Conservation (phyloP, 805 yeast species). For the Cyberlindnera nakhonratchasimensis region DNA sequence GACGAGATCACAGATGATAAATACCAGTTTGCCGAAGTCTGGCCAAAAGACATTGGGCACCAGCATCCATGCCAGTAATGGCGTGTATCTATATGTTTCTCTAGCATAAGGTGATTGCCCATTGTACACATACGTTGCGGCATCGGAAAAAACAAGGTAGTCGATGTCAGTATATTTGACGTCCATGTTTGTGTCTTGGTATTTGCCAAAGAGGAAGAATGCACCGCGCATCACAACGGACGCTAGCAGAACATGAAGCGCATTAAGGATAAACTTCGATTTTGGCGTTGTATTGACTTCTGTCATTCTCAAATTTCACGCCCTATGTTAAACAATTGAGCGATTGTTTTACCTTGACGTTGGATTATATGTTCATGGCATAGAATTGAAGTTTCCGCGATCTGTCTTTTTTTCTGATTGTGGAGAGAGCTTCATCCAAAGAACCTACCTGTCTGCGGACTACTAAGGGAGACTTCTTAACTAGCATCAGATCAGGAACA, state of each 20-base stretch:
- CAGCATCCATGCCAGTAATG: slow-evolving; percentile 79
- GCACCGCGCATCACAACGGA: slow-evolving; percentile 46
- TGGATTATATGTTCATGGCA: neutral
- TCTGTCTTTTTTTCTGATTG: neutral
- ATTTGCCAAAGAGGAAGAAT: slow-evolving; percentile 74
- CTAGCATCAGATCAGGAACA: no score
- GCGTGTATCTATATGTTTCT: slow-evolving; percentile 92
- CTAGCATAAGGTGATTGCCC: slow-evolving; percentile 70
- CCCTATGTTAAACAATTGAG: no score
- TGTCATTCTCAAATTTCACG: no score
- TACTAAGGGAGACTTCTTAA: no score
- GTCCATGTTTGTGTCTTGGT: slow-evolving; percentile 77
- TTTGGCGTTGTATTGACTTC: neutral
- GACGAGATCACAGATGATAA: slow-evolving; percentile 71
- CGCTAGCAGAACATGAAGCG: slow-evolving; percentile 9
- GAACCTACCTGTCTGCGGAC: no score
- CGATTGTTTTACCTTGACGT: no score
- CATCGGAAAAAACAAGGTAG: slow-evolving; percentile 91
- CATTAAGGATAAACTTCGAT: neutral
- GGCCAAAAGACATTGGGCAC: slow-evolving; percentile 57
- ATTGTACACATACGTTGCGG: slow-evolving; percentile 61
- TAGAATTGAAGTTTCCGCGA: no score
- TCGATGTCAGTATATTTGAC: slow-evolving; percentile 93
- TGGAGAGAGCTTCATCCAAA: no score
- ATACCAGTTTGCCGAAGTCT: slow-evolving; percentile 77